Percentiles rank a stretch among this genome's conserved stretches.
These are phyloP conservation scores for Cercophora newfieldiana DNA, from an alignment of 495 filamentous ascomycete species.

Conservation along the genomic window DNA sequence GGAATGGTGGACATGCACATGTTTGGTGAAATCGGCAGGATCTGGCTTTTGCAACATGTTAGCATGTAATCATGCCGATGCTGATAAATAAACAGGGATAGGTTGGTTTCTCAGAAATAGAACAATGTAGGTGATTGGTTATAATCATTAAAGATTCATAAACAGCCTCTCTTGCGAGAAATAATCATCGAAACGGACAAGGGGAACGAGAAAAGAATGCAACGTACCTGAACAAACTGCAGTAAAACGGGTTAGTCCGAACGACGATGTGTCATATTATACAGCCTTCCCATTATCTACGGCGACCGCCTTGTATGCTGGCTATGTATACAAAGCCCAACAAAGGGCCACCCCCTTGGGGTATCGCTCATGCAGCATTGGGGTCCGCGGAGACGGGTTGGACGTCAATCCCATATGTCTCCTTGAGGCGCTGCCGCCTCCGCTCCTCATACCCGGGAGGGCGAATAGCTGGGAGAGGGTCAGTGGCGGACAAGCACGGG, in stretches of 20 bases:
- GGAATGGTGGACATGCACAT: too few species aligned
- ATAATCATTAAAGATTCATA: slow-evolving; percentile 50
- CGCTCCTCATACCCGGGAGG: slow-evolving; percentile 85
- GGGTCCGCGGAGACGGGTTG: slow-evolving; percentile 48
- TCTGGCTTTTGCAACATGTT: not conserved
- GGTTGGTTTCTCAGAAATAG: slow-evolving; percentile 37
- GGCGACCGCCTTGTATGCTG: slow-evolving; percentile 11
- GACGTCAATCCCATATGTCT: slow-evolving; percentile 89
- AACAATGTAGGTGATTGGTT: slow-evolving; percentile 49
- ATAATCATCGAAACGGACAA: slow-evolving; percentile 34
- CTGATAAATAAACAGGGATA: not conserved
- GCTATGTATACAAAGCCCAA: slow-evolving; percentile 30
- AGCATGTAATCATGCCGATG: not conserved
- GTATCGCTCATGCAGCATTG: slow-evolving; percentile 23
- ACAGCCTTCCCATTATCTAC: slow-evolving; percentile 36
- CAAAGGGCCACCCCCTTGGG: not conserved
- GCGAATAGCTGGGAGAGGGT: slow-evolving; percentile 64
- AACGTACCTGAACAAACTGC: slow-evolving; percentile 22
- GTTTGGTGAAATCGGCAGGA: not conserved
- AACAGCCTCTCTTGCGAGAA: slow-evolving; percentile 49
- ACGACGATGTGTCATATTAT: slow-evolving; percentile 13
- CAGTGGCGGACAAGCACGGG: slow-evolving; percentile 22
- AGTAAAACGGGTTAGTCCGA: slow-evolving; percentile 2
- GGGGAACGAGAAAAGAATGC: not conserved
- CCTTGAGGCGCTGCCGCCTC: slow-evolving; percentile 77